A percentile compares a stretch with the other conserved stretches of the same genome.
These are phyloP conservation scores for Pistacia vera DNA, from an alignment of 345 rosid genomes.

Conservation along the genomic window DNA sequence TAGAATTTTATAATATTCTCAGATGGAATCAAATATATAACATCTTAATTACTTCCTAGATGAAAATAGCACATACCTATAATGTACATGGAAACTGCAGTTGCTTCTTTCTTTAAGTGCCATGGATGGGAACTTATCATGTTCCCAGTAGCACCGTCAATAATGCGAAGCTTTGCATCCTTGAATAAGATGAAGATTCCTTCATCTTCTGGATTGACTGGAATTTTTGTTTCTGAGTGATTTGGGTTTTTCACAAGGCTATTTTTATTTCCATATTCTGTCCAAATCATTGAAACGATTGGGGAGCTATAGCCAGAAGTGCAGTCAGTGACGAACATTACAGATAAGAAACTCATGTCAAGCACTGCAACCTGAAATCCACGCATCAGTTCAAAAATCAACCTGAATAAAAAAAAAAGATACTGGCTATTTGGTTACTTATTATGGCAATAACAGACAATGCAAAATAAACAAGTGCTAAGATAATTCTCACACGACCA, in stretches of 20 bases:
- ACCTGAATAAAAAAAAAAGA: neutral
- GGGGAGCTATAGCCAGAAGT: constrained; percentile 34
- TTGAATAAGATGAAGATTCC: constrained; percentile 37
- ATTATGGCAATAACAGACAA: constrained; percentile 1
- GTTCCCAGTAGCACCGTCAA: constrained; percentile 37
- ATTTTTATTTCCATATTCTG: constrained; percentile 24
- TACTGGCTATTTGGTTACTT: neutral
- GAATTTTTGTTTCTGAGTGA: constrained; percentile 28
- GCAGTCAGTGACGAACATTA: constrained; percentile 38
- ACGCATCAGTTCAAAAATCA: constrained; percentile 10
- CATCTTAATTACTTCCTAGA: neutral
- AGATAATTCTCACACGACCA: constrained; percentile 40
- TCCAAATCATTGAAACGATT: constrained; percentile 38
- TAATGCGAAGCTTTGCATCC: constrained; percentile 32
- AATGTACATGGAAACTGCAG: constrained; percentile 43
- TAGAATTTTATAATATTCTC: constrained; percentile 7
- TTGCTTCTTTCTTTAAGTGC: constrained; percentile 33
- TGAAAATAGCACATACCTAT: constrained; percentile 39
- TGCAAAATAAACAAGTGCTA: constrained; percentile 7
- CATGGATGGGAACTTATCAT: constrained; percentile 36
- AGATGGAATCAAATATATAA: neutral
- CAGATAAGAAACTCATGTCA: constrained; percentile 39
- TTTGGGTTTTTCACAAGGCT: constrained; percentile 23
- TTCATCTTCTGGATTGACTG: constrained; percentile 31
- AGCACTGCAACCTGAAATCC: constrained; percentile 56